Evolutionary conservation across 441 rosid genomes (phyloP), one percentile per base, ranked within the genome.

Genomic region (Croton setiger): DNA sequence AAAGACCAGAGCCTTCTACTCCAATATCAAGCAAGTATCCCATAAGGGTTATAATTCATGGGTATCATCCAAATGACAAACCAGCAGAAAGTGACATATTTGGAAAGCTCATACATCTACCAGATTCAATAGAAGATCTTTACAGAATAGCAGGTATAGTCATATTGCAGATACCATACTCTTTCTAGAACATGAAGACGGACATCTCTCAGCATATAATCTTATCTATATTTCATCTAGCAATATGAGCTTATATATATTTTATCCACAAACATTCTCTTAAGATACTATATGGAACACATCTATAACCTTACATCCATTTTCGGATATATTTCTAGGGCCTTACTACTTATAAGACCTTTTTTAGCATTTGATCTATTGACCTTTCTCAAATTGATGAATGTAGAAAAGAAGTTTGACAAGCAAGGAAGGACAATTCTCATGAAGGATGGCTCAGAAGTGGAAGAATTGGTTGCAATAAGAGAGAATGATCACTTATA

Each of bases 401-500:
- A 66, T 76, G 82, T 85, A 87, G 98, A 87, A 82, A 85, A 74
- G 73, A 90, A 88, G 82, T 84, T 92, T 39, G 86, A 87, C 79
- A 86, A 80, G 79, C 78, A 81, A 80, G 96, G 92, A 76, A 86
- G 80, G 80, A 83, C 72, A 70, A 84, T 90, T 74, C 83, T 83
- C 47, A 81, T 88, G 94, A 84, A 81, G 63, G 88, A 92, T 76
- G 98, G 98, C 43, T 82, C 91, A 44, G 72, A 79, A 74, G 96
- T 92, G 71, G 98, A 92, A 82, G 94, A 94, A 33, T 56, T 92
- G 44, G 77, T 75, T 83, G 91, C 83, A 63, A 69, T 86, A 66
- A 81, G 97, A 82, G 96, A 95, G 66, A 82, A 88, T 35, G 98
- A 89, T 63, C 94, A 82, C 72, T 75, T 92, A 78, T 88, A 75